Base-by-base conservation (phyloP, 129 eudicot genomes). In the Saussurea involucrata region DNA sequence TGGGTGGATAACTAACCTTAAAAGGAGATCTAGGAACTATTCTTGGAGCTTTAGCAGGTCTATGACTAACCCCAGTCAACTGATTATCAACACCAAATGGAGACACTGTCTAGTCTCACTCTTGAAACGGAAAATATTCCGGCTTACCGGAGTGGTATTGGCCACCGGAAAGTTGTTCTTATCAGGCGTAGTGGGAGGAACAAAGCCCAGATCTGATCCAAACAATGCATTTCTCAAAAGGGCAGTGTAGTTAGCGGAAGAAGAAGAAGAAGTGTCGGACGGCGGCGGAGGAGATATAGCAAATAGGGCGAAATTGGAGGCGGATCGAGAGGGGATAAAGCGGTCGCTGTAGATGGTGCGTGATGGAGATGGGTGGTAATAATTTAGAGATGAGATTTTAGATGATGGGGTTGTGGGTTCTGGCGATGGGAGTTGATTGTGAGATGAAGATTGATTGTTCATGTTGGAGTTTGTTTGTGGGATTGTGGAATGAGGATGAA, bases 21-120 rank as follows among this genome's bases (percentile, higher is more conserved):
- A 84, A 92, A 33, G 93, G 92, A 6, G 97, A 84, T 33, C 83
- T 78, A 0, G 93, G 87, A 55, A 92, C 83, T 58, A 84, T 92
- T 64, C 97, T 68, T 1, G 88, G 88, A 66, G 93, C 49, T 81
- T 92, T 92, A 24, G 87, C 92, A 18, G 96, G 97, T 66, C 85
- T 85, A 73, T 75, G 84, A 78, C 72, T 72, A 53, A 80, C 83
- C 36, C 89, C 89, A 65, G 88, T 83, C 21, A 89, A 79, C 76
- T 83, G 71, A 83, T 86, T 83, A 72, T 90, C 96, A n/a, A 72
- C 80, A 24, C 82, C 96, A 71, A 87, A 87, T 31, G 96, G 97
- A 65, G 73, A 53, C 33, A 68, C 53, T 70, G 81, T 28, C 84
- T 68, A 20, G 93, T 92, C 72, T 92, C 93, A 9, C 87, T 77